Evolutionary conservation across 2,329 filamentous ascomycete genomes (phyloP), one percentile per base, ranked within the genome.

Genomic region (Phialocephala sp.): DNA sequence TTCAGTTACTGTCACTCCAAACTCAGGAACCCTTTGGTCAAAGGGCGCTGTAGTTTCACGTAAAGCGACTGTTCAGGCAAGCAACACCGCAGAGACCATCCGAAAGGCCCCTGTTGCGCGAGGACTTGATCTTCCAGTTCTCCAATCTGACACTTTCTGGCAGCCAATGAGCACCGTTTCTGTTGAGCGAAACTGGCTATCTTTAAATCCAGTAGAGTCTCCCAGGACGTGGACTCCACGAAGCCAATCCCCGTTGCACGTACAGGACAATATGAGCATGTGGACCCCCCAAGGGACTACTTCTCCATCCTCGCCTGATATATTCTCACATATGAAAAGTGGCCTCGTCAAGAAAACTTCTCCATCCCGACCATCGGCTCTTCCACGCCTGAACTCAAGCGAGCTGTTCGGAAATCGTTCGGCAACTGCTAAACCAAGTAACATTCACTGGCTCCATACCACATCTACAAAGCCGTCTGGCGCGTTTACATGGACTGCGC

Each of bases 261-360:
- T 52, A 4, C 22, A 47, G 18, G 41, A 43, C 15, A 60, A n/a
- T 8, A 41, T 20, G 5, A 57, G 54, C n/a, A 63, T 71, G 66
- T 71, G 66, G 69, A 63, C 37, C 8, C 36, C 62, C 4, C 60
- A 59, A 12, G 1, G 20, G 12, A 39, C 22, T 41, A 22, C 52
- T 24, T 35, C 43, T 15, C 1, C 24, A 47, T 35, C 47, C 2
- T 54, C 61, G 15, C 47, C 63, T 55, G 70, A 71, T 41, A 55
- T 72, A 22, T 72, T 72, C 27, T 56, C 65, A 22, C 39, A 69
- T 27, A 18, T 68, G 24, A 63, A 67, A 43, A 22, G 20, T 45
- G 60, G 43, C 24, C 55, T 45, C n/a, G 55, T 65, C 37, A 69
- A 64, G 58, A 63, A 58, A 60, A 47, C 55, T 60, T 54, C 50